Evolutionary conservation across 345 rosid genomes (phyloP).

Genomic region (Lumnitzera racemosa): DNA sequence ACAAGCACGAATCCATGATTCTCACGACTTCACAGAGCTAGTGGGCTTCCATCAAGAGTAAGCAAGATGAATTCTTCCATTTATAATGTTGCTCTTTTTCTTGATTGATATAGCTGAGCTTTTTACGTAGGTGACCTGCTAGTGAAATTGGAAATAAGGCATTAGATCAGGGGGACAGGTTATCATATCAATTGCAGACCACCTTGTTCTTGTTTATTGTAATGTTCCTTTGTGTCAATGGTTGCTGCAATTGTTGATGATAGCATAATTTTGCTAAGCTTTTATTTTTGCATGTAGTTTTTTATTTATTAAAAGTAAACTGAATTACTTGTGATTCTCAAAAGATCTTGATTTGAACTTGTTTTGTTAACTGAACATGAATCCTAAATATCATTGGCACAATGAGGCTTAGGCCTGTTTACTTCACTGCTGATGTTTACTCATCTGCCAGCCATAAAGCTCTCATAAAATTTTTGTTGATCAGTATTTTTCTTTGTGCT

Average conservation of each 20-base stretch:
- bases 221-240: neutral
- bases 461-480: too few species aligned
- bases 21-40: slow-evolving; percentile 88
- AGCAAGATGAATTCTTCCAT: slow-evolving; percentile 17
- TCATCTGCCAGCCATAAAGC: too few species aligned
- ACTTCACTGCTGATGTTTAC: too few species aligned
- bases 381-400: neutral
- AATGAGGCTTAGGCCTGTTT: neutral
- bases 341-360: neutral
- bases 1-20: slow-evolving; percentile 76
- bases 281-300: neutral
- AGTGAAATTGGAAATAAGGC: too few species aligned
- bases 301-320: neutral
- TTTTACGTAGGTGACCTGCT: too few species aligned
- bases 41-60: slow-evolving; percentile 98
- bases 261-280: neutral
- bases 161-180: too few species aligned
- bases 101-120: too few species aligned
- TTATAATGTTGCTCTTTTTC: slow-evolving; percentile 2
- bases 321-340: neutral
- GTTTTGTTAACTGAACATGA: too few species aligned
- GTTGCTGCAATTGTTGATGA: neutral
- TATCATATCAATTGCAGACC: too few species aligned
- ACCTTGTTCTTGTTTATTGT: too few species aligned
- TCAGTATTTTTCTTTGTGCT: slow-evolving; percentile 1